Base-by-base conservation (phyloP, 2,329 filamentous ascomycete genomes). In the Pyricularia sp. region DNA sequence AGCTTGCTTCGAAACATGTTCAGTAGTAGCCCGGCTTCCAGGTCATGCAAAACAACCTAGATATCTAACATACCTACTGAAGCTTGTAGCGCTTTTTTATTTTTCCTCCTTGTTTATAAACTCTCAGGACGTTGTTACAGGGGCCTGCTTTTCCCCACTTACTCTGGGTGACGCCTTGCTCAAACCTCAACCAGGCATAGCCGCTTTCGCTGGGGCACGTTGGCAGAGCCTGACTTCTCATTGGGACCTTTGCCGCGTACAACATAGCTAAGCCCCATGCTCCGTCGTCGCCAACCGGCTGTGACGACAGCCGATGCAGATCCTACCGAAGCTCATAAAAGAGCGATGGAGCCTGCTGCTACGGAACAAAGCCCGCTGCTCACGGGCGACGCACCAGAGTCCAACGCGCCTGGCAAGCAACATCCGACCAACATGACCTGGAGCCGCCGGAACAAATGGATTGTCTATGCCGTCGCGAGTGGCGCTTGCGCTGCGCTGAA, bases 401-500 rank as follows among this genome's bases (percentile, higher is more conserved):
- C 26, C 3, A 17, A 59, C 42, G 42, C 14, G 11, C 23, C 26
- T 3, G 42, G 42, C 65, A 23, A 64, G 25, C n/a, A 42, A 20
- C 30, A 64, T 28, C 10, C 67, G 5, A 31, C 31, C 23, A 42
- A 50, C 12, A 73, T 70, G 71, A 70, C 72, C 58, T 78, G 76
- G 77, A 69, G 70, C 14, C 71, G 70, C 28, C 72, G 74, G 64
- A 80, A 79, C 68, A 83, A 85, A 72, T 91, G 88, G 88, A 84
- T 94, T 71, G 79, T 89, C 67, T 85, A 91, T 71, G 90, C 92
- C 61, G 77, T 94, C 61, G 87, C 89, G 66, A 92, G 90, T 75
- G 92, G 92, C 71, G 88, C 86, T 68, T 94, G 91, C 75, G 92
- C 92, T 36, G 91, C 92, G 26, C 89, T 92, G 73, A 95, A 95